A percentile compares a stretch with the other conserved stretches of the same genome.
Evolutionary conservation across 108 stramenopile species (phyloP).

Genomic region (Nitzschia inconspicua): DNA sequence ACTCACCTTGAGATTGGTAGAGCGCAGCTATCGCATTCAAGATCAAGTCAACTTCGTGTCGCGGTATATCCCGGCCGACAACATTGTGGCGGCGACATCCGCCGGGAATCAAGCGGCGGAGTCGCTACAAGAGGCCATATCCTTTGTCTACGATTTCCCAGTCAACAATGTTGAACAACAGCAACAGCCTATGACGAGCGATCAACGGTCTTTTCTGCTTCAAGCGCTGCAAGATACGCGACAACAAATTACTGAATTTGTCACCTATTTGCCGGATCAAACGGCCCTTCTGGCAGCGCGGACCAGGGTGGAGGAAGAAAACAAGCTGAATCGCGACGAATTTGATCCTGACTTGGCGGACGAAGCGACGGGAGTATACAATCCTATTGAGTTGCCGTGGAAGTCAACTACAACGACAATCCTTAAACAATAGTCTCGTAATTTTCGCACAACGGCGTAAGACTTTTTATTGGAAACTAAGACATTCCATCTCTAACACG

Average conservation of each 20-base stretch:
- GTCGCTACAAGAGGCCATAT: slow-evolving; percentile 63
- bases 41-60: slow-evolving; percentile 67
- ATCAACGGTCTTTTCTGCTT: slow-evolving; percentile 47
- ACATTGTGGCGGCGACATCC: slow-evolving; percentile 43
- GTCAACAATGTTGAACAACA: not conserved
- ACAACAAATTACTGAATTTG: slow-evolving; percentile 53
- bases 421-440: too few relatives aligned
- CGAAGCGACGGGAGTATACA: slow-evolving; percentile 66
- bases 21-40: slow-evolving; percentile 58
- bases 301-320: slow-evolving; percentile 66
- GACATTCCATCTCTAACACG: too few relatives aligned
- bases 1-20: slow-evolving; percentile 54
- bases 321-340: slow-evolving; percentile 55
- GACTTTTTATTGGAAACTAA: too few relatives aligned
- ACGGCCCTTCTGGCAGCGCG: slow-evolving; percentile 46
- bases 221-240: slow-evolving; percentile 37
- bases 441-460: too few relatives aligned
- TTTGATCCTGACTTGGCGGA: slow-evolving; percentile 53
- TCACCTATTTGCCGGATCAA: slow-evolving; percentile 45
- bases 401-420: slow-evolving; percentile 7
- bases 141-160: slow-evolving; percentile 55
- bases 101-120: slow-evolving; percentile 64
- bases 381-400: slow-evolving; percentile 67
- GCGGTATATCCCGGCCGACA: slow-evolving; percentile 28
- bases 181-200: slow-evolving; percentile 39